phyloP scores from a whole-genome alignment of 1,284 basidiomycete species.

The Neolentinus lepideus region DNA sequence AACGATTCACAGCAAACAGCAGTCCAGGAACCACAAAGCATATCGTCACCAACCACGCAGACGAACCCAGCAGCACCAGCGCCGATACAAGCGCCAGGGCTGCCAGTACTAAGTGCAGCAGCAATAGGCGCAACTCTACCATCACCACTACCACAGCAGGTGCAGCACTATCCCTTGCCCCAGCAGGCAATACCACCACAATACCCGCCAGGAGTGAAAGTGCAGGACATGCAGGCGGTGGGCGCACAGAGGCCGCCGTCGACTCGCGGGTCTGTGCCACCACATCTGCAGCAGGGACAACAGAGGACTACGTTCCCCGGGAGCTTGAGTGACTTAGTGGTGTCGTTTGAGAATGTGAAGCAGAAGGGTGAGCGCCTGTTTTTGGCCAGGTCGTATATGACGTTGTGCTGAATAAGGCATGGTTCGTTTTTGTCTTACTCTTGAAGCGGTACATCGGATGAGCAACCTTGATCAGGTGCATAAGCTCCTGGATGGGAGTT shows the following conservation, averaged over 20 bases:
- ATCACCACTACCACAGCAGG: conserved; percentile 55
- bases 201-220: conserved; percentile 58
- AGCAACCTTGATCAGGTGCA: conserved; percentile 85
- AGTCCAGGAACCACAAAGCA: conserved; percentile 5
- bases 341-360: conserved; percentile 93
- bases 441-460: conserved; percentile 72
- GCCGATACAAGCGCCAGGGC: conserved; percentile 4
- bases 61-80: not conserved
- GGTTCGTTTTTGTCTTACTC: not conserved
- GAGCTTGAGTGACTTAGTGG: conserved; percentile 87
- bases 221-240: conserved; percentile 9
- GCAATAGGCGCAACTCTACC: conserved; percentile 24
- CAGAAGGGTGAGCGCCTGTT: conserved; percentile 69
- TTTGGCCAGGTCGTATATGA: not conserved
- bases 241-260: conserved; percentile 22
- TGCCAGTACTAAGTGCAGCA: conserved; percentile 11
- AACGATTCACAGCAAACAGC: conserved; percentile 14
- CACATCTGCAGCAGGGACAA: conserved; percentile 23
- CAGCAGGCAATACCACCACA: conserved; percentile 47
- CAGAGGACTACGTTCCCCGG: conserved; percentile 48
- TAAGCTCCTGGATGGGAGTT: conserved; percentile 88
- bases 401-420: conserved; percentile 3
- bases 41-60: not conserved
- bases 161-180: conserved; percentile 12
- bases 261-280: conserved; percentile 15